Percentiles rank a stretch among this genome's conserved stretches.
These are phyloP conservation scores for Pisolithus microcarpus DNA, from an alignment of 768 basidiomycete genomes.

Conservation along the genomic window DNA sequence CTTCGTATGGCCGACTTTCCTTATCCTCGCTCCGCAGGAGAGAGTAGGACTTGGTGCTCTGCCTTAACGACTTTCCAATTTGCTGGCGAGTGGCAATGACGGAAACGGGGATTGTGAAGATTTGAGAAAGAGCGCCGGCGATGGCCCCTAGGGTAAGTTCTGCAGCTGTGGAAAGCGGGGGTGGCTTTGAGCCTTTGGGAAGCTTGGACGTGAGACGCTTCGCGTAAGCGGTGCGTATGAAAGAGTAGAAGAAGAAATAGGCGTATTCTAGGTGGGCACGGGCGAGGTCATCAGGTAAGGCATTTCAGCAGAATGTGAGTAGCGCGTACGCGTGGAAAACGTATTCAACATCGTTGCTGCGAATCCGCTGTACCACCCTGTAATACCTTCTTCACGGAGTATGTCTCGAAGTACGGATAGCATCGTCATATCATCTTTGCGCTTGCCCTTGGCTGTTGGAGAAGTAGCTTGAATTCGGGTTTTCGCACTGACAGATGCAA, in stretches of 20 bases:
- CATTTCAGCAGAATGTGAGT: neutral
- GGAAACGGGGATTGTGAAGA: constrained; percentile 96
- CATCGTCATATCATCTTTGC: constrained; percentile 48
- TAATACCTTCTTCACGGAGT: constrained; percentile 71
- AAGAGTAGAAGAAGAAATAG: constrained; percentile 98
- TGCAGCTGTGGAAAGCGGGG: constrained; percentile 61
- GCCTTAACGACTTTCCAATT: constrained; percentile 46
- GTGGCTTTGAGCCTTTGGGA: constrained; percentile 53
- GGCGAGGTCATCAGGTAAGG: neutral
- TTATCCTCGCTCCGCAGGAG: neutral
- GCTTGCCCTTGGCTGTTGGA: constrained; percentile 44
- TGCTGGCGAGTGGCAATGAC: constrained; percentile 98
- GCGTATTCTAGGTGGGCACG: constrained; percentile 68
- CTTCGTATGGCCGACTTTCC: neutral
- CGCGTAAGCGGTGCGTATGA: constrained; percentile 79
- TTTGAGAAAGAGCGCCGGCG: constrained; percentile 91
- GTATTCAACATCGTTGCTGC: constrained; percentile 97
- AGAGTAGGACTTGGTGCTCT: neutral
- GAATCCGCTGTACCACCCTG: constrained; percentile 86
- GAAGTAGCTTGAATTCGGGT: constrained; percentile 87
- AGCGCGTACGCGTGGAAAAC: constrained; percentile 85
- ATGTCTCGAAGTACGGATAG: constrained; percentile 60
- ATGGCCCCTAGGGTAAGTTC: constrained; percentile 86
- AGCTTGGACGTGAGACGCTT: constrained; percentile 56
- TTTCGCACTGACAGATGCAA: constrained; percentile 57